Conservation (phyloP, 306 rosid species). For the peach (Prunus persica) region Prunus_persica_NCBIv2 NC_034010.1:10796001-10796500, state of each 20-base stretch:
- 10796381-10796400: too few relatives aligned
- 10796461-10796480: too few relatives aligned
- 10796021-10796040: constrained; percentile 79
- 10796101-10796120: constrained; percentile 74
- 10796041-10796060: constrained; percentile 84
- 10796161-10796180: constrained; percentile 60
- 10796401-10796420: too few relatives aligned
- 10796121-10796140: constrained; percentile 62
- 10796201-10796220: constrained; percentile 7
- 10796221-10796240: constrained; percentile 34
- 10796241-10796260: background rate
- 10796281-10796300: too few relatives aligned
- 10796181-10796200: constrained; percentile 61
- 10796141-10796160: constrained; percentile 67
- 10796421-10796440: too few relatives aligned
- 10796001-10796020: constrained; percentile 93
- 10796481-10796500: too few relatives aligned
- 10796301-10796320: background rate
- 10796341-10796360: too few relatives aligned
- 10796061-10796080: constrained; percentile 58
- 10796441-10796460: too few relatives aligned
- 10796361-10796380: too few relatives aligned
- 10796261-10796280: too few relatives aligned
- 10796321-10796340: background rate
- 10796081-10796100: constrained; percentile 55